Base-by-base conservation (phyloP, 352 stramenopile genomes). In the Saprolegnia diclina region DNA sequence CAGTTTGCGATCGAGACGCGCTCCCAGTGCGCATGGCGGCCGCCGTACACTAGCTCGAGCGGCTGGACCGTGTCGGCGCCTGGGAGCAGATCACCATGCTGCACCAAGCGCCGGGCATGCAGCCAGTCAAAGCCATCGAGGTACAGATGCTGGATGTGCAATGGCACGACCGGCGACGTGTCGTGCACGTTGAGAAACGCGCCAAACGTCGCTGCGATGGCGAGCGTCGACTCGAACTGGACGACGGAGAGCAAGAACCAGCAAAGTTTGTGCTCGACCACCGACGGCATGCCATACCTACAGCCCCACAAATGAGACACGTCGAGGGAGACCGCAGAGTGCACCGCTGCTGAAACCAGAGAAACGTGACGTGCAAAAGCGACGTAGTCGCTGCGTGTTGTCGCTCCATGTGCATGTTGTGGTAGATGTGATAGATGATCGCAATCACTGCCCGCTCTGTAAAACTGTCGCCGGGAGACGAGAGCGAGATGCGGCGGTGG, bases 281-380 rank as follows among this genome's bases (percentile, higher is more conserved):
- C 63, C 11, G 63, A 40, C 26, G 21, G 63, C 63, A 69, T 69
- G 29, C 63, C 63, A 46, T 46, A 69, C 5, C 63, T 69, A 69
- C 5, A 26, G 11, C 44, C n/a, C n/a, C n/a, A n/a, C n/a, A n/a
- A n/a, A n/a, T n/a, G n/a, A n/a, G n/a, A n/a, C n/a, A n/a, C n/a
- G n/a, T n/a, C n/a, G n/a, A n/a, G 19, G 21, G 45, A 57, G 24
- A 26, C n/a, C n/a, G n/a, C 10, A 56, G 10, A 26, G 26, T 6
- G 48, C 11, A 61, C 53, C 29, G 45, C 18, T 45, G 50, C 5
- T 5, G 45, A 7, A 42, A 29, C 42, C 26, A 69, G 29, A 35
- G 50, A n/a, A 38, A 69, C 16, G 45, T 61, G 40, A 29, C n/a
- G 11, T 46, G 32, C 35, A 10, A 10, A 29, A 37, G 14, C 13